Evolutionary conservation across 148 eudicot genomes (phyloP).

Genomic region (Silene conica): DNA sequence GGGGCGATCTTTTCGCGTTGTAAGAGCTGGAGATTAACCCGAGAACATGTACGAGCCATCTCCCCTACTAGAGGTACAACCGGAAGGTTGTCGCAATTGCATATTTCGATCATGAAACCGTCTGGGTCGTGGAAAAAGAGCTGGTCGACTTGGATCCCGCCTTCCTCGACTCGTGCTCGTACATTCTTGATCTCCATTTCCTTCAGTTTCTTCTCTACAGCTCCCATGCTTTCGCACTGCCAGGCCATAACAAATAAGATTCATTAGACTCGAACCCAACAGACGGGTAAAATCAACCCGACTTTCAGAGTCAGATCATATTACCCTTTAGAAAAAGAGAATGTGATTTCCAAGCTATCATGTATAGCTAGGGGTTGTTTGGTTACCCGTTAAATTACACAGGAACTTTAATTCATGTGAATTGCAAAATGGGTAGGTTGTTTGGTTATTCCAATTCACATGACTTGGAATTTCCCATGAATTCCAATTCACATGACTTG

Average conservation of each 20-base stretch:
- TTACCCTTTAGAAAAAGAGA: no score
- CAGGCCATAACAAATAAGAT: background rate
- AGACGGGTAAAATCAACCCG: no score
- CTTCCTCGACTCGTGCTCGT: constrained; percentile 66
- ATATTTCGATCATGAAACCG: constrained; percentile 89
- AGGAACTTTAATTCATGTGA: no score
- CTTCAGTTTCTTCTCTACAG: constrained; percentile 70
- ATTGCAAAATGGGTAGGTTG: no score
- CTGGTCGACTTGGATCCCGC: constrained; percentile 72
- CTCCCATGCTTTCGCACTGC: constrained; percentile 88
- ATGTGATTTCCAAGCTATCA: no score
- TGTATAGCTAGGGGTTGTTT: no score
- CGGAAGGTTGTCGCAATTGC: constrained; percentile 80
- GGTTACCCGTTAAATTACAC: no score
- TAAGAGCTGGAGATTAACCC: constrained; percentile 36
- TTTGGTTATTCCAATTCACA: no score
- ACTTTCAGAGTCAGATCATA: no score
- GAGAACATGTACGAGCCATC: constrained; percentile 57
- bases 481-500: no score
- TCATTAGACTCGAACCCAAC: no score
- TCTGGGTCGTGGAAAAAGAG: constrained; percentile 91
- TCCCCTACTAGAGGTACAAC: constrained; percentile 60
- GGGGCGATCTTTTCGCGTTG: constrained; percentile 37
- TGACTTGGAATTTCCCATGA: no score
- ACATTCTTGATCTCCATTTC: constrained; percentile 58